These are phyloP conservation scores for Capsicum rhomboideum DNA, from an alignment of 257 asterid species.

Conservation along the genomic window DNA sequence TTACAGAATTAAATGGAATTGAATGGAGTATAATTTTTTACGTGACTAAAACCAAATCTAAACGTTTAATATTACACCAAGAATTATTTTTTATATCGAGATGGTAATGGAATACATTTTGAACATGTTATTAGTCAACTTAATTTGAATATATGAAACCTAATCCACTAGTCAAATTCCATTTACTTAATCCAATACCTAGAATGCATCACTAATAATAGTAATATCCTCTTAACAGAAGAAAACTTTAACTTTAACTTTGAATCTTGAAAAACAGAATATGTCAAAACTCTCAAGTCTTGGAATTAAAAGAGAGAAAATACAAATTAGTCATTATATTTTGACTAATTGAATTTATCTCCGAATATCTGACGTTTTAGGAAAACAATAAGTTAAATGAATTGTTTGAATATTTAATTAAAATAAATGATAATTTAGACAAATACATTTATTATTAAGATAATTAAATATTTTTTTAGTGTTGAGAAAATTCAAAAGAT, in stretches of 20 bases:
- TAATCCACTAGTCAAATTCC: not conserved
- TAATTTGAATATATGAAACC: not conserved
- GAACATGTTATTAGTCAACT: not conserved
- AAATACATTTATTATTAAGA: not conserved
- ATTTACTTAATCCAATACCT: not conserved
- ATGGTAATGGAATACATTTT: not conserved
- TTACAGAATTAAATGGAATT: not conserved
- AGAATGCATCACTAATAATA: not conserved
- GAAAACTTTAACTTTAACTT: not conserved
- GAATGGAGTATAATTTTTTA: not conserved
- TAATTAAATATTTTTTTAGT: not conserved
- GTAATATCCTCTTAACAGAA: not conserved
- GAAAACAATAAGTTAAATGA: not conserved
- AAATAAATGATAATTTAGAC: not conserved
- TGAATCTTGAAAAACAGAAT: not conserved
- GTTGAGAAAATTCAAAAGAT: not conserved
- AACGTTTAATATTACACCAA: not conserved
- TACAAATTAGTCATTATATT: not conserved
- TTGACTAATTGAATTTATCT: not conserved
- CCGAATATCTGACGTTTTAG: not conserved
- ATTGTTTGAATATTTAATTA: not conserved
- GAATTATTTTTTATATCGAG: not conserved
- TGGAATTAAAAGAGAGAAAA: not conserved
- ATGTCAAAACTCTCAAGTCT: too few species aligned
- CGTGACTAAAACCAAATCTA: not conserved